phyloP scores from a whole-genome alignment of 441 rosid genomes.

The Hura crepitans region DNA sequence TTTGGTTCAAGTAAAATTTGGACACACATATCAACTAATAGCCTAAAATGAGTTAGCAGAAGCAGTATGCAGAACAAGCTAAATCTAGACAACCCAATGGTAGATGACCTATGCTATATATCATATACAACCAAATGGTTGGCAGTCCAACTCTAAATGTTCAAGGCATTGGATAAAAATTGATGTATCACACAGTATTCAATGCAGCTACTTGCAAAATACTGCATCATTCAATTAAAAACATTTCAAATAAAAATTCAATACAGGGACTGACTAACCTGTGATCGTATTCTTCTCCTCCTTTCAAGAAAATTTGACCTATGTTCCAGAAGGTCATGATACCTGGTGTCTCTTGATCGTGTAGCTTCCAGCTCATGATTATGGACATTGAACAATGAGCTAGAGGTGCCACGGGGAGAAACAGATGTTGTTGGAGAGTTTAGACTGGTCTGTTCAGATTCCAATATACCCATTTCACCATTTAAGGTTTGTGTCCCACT shows the following conservation, averaged over 20 bases:
- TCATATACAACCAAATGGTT: not conserved
- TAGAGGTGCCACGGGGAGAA: constrained; percentile 40
- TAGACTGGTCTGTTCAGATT: constrained; percentile 33
- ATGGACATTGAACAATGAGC: constrained; percentile 46
- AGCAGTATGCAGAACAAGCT: constrained; percentile 6
- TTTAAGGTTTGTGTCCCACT: constrained; percentile 34
- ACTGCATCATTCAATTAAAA: constrained; percentile 7
- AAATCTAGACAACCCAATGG: constrained; percentile 3
- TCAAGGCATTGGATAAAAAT: constrained; percentile 1
- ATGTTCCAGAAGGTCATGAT: constrained; percentile 80
- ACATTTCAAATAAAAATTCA: not conserved
- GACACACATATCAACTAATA: not conserved
- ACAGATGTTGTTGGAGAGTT: constrained; percentile 40
- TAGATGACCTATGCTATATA: constrained; percentile 8
- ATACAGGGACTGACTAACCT: constrained; percentile 48
- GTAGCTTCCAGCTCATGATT: constrained; percentile 57
- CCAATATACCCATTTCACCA: constrained; percentile 31
- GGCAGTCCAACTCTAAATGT: constrained; percentile 6
- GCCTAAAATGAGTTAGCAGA: constrained; percentile 15
- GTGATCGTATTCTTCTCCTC: constrained; percentile 91
- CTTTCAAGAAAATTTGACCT: constrained; percentile 87
- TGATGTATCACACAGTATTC: not conserved
- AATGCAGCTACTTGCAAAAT: constrained; percentile 13
- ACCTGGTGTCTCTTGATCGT: constrained; percentile 69
- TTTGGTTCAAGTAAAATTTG: not conserved